Base-by-base conservation (phyloP, 441 rosid genomes). In the Adansonia madagascariensis region DNA sequence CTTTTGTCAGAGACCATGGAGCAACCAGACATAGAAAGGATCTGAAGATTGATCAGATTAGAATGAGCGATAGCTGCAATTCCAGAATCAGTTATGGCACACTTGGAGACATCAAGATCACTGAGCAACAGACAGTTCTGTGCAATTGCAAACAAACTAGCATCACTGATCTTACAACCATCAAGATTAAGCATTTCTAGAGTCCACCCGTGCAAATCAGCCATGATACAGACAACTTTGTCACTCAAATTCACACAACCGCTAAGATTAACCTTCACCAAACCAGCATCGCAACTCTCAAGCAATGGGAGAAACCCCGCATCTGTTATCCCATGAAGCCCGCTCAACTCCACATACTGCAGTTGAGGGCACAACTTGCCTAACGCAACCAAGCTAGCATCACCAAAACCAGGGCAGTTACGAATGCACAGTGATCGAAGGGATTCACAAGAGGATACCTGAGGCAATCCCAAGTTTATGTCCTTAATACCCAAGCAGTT, bases 381-480 rank as follows among this genome's bases (percentile, higher is more conserved):
- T 63, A 94, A 72, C 6, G 86, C 81, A 59, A 90, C 86, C 76
- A 96, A 80, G 85, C 87, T 86, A 59, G 77, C 82, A 71, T 91
- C 92, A 49, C 99, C 96, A 73, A 96, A 89, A 68, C 98, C 98
- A 22, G 98, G 97, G 82, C 99, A 96, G 85, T 91, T 89, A 12
- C 82, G 84, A 41, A 96, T 82, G 64, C 84, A 80, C 82, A 96
- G 27, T 6, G 94, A 87, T 67, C 89, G 84, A 2, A 96, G 91
- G 44, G 91, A 87, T 24, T 73, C 80, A 74, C 91, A 85, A 46
- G 86, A 76, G n/a, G 91, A 59, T 39, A 84, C 65, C 44, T 44
- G 18, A 14, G 90, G 82, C 35, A 84, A 50, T 22, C 75, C 90
- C 22, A 81, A 74, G 59, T 67, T 80, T 27, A 89, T 80, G 76